Percentiles rank a stretch among this genome's conserved stretches.
Evolutionary conservation across 1,139 yeast genomes (phyloP).

Genomic region (Casaregolazyma lundiana): DNA sequence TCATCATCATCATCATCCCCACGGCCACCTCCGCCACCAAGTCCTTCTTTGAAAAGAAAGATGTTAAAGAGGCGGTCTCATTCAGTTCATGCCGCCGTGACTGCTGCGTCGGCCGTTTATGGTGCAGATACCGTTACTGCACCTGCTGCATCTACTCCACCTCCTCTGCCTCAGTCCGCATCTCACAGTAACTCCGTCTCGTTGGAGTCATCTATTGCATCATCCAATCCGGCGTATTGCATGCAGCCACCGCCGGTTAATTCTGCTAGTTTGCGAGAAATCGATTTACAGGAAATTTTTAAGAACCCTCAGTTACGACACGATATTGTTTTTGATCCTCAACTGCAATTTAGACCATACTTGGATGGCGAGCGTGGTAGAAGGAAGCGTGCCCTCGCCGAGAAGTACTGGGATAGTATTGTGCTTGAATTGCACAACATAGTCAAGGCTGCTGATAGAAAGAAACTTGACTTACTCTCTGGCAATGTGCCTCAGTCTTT

Average conservation of each 20-base stretch:
- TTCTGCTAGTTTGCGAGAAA: slow-evolving; percentile 75
- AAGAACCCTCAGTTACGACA: slow-evolving; percentile 91
- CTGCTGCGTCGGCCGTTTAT: not conserved
- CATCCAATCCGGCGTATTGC: slow-evolving; percentile 12
- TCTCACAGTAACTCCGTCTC: slow-evolving; percentile 11
- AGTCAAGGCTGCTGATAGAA: slow-evolving; percentile 11
- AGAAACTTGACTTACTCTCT: slow-evolving; percentile 9
- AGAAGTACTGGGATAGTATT: slow-evolving; percentile 78
- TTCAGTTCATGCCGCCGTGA: not conserved
- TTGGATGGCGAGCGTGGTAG: slow-evolving; percentile 86
- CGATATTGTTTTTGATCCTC: slow-evolving; percentile 89
- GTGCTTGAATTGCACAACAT: slow-evolving; percentile 49
- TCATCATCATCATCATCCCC: slow-evolving; percentile 8
- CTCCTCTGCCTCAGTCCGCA: slow-evolving; percentile 4
- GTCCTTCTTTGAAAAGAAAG: slow-evolving; percentile 6
- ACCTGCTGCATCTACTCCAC: slow-evolving; percentile 3
- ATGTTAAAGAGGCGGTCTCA: slow-evolving; percentile 4
- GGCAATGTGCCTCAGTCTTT: slow-evolving; percentile 3
- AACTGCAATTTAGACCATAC: slow-evolving; percentile 86
- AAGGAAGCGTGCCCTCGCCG: slow-evolving; percentile 69
- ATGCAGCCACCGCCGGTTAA: slow-evolving; percentile 73
- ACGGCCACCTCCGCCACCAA: slow-evolving; percentile 6
- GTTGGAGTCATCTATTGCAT: slow-evolving; percentile 14
- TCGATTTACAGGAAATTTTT: slow-evolving; percentile 82
- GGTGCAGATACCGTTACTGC: not conserved